phyloP scores from a whole-genome alignment of 208 protist species.

The Trichomonas vaginalis region DNA sequence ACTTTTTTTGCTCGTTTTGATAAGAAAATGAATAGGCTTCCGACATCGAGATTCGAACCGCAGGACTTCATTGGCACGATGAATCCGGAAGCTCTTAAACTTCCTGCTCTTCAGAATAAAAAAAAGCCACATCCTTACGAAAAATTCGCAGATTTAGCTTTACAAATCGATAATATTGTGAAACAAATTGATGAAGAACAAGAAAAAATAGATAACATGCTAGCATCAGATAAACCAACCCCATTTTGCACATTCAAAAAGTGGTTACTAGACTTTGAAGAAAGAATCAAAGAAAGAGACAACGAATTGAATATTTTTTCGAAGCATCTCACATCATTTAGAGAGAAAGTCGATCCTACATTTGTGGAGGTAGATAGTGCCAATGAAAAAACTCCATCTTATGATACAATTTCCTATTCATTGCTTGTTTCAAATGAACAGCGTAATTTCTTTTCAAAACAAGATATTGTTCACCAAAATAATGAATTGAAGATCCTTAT shows the following conservation, averaged over 20 bases:
- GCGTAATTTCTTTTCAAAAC: background rate
- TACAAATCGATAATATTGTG: background rate
- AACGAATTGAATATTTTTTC: background rate
- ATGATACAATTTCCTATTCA: background rate
- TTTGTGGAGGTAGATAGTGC: background rate
- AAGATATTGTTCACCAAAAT: background rate
- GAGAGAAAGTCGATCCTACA: background rate
- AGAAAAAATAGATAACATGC: background rate
- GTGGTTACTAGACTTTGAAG: background rate
- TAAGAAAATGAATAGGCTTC: background rate
- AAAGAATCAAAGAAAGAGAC: conserved; percentile 5
- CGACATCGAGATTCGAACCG: background rate
- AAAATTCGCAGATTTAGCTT: background rate
- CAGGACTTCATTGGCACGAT: background rate
- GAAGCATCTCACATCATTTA: background rate
- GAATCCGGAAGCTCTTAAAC: background rate
- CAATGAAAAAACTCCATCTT: background rate
- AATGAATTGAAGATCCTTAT: background rate
- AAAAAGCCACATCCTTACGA: background rate
- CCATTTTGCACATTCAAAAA: conserved; percentile 9
- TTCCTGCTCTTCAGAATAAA: background rate
- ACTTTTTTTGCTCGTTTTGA: background rate
- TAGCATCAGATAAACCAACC: background rate
- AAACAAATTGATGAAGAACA: background rate
- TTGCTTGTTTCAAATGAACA: background rate